These are phyloP conservation scores for Picea sitchensis DNA, from an alignment of 75 land plant genomes.

Conservation along the genomic window DNA sequence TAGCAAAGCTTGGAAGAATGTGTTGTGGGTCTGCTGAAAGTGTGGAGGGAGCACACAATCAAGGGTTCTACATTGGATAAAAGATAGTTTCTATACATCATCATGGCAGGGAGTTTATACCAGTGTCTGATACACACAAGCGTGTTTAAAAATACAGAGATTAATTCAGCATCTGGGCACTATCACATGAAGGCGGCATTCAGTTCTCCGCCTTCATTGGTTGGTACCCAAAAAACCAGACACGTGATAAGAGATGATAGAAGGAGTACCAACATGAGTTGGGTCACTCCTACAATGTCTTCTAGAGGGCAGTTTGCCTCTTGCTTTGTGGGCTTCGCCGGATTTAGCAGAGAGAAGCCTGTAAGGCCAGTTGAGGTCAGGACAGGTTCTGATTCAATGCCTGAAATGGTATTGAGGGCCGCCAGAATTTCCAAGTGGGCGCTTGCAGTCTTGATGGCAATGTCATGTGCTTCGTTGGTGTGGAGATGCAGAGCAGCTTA, in stretches of 20 bases:
- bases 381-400: too few relatives aligned
- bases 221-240: not conserved
- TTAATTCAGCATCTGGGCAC: not conserved
- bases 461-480: constrained; percentile 9
- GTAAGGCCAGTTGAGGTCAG: not conserved
- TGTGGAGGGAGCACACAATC: not conserved
- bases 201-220: not conserved
- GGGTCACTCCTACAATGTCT: not conserved
- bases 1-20: not conserved
- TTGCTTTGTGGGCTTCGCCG: not conserved
- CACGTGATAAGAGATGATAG: too few relatives aligned
- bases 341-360: not conserved
- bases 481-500: constrained; percentile 8
- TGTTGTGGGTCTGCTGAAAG: not conserved
- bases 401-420: not conserved
- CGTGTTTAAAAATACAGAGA: not conserved
- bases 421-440: not conserved
- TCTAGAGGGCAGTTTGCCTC: too few relatives aligned
- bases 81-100: not conserved
- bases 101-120: constrained; percentile 9
- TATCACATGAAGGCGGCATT: not conserved
- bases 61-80: not conserved
- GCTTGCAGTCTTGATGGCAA: constrained; percentile 5
- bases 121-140: not conserved
- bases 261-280: not conserved